Conservation (phyloP, 2,329 filamentous ascomycete genomes). For the Pseudopithomyces chartarum region DNA sequence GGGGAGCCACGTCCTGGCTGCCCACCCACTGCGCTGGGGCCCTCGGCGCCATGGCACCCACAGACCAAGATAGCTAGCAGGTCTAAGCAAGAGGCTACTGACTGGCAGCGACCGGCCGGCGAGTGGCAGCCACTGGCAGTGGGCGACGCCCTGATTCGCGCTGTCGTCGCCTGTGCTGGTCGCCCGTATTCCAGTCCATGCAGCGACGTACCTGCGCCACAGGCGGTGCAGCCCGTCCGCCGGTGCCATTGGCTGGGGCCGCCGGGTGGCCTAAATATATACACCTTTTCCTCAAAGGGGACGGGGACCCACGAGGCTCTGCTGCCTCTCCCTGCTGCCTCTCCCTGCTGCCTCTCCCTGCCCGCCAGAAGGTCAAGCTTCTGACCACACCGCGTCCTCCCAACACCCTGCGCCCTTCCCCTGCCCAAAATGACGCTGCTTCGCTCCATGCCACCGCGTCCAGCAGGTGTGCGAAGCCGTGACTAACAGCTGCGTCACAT, state of each 20-base stretch:
- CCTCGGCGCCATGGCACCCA: conserved; percentile 2
- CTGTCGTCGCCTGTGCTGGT: conserved; percentile 26
- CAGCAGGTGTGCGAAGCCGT: neutral
- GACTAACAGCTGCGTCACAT: conserved; percentile 16
- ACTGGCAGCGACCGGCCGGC: too few relatives aligned
- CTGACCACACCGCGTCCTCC: conserved; percentile 35
- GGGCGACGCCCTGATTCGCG: conserved; percentile 27
- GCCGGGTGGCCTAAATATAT: conserved; percentile 11
- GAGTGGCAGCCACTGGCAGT: too few relatives aligned
- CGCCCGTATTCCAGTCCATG: too few relatives aligned
- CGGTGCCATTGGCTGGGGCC: neutral
- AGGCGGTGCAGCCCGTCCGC: conserved; percentile 29
- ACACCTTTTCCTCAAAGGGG: conserved; percentile 12
- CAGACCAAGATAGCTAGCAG: too few relatives aligned
- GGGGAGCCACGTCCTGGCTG: conserved; percentile 20
- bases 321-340: conserved; percentile 6
- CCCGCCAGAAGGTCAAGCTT: conserved; percentile 20
- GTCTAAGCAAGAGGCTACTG: too few relatives aligned
- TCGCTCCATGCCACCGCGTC: neutral
- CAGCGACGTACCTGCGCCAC: conserved; percentile 32
- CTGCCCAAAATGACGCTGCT: conserved; percentile 7
- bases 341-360: neutral
- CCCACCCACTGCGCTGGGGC: conserved; percentile 19
- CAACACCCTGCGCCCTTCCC: conserved; percentile 3
- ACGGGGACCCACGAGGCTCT: neutral